Percentiles rank a stretch among this genome's conserved stretches.
phyloP scores from a whole-genome alignment of 352 stramenopile species.

The Phytophthora multivora region DNA sequence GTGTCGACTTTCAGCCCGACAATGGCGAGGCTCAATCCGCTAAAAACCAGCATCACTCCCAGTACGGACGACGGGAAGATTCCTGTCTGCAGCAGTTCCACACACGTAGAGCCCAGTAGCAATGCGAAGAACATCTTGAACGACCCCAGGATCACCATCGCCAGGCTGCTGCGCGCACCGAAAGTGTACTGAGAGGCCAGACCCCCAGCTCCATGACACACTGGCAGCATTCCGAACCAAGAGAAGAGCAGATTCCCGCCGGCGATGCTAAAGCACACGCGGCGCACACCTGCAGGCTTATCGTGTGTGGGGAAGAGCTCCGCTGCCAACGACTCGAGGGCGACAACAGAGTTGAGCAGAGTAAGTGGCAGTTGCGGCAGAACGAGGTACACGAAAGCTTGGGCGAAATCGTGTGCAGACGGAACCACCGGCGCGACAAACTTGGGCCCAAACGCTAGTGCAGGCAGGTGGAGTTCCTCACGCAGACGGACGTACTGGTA shows the following conservation, averaged over 20 bases:
- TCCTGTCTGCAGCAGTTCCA: constrained; percentile 57
- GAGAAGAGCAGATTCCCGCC: constrained; percentile 85
- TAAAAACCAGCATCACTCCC: constrained; percentile 67
- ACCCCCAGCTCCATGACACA: constrained; percentile 93
- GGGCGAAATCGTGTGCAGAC: constrained; percentile 55
- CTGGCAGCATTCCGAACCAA: constrained; percentile 91
- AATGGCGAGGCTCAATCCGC: constrained; percentile 49
- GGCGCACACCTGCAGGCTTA: constrained; percentile 56
- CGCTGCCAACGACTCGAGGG: constrained; percentile 87
- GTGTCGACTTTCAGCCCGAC: constrained; percentile 60
- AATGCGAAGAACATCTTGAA: constrained; percentile 92
- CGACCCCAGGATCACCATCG: constrained; percentile 88
- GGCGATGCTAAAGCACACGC: constrained; percentile 73
- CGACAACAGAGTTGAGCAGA: constrained; percentile 93
- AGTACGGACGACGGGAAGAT: constrained; percentile 66
- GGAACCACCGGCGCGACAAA: constrained; percentile 66
- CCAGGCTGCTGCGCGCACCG: constrained; percentile 88
- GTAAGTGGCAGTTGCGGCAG: constrained; percentile 93
- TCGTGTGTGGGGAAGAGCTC: constrained; percentile 89
- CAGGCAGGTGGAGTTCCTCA: constrained; percentile 57
- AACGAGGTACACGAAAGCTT: constrained; percentile 87
- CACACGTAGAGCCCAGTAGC: constrained; percentile 81
- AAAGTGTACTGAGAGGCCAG: constrained; percentile 93
- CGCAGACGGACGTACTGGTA: constrained; percentile 60
- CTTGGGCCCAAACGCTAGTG: constrained; percentile 55